Evolutionary conservation across 305 asterid species (phyloP).

Genomic region (Fraxinus angustifolia): DNA sequence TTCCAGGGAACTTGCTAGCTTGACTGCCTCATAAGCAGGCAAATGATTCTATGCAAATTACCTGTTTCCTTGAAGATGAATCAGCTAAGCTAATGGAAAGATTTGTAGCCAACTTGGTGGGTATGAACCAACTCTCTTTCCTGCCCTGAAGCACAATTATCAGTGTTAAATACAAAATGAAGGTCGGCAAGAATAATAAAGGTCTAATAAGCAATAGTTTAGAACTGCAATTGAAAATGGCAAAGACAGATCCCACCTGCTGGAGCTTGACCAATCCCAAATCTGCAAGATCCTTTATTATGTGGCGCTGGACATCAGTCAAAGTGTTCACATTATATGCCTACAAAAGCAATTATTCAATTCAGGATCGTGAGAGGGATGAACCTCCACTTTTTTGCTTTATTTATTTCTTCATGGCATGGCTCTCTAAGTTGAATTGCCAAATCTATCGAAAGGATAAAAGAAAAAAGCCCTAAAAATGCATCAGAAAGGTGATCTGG

Average conservation of each 20-base stretch:
- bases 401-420: slow-evolving; percentile 7
- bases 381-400: slow-evolving; percentile 16
- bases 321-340: slow-evolving; percentile 81
- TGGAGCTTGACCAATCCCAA: slow-evolving; percentile 91
- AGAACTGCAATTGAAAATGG: neutral
- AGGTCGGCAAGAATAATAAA: slow-evolving; percentile 4
- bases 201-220: neutral
- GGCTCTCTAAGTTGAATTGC: neutral
- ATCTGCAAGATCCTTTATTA: slow-evolving; percentile 80
- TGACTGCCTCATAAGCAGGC: neutral
- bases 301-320: slow-evolving; percentile 60
- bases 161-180: slow-evolving; percentile 16
- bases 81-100: slow-evolving; percentile 94
- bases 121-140: slow-evolving; percentile 95
- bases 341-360: slow-evolving; percentile 38
- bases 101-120: slow-evolving; percentile 90
- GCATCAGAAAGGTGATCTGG: neutral
- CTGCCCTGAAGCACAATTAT: slow-evolving; percentile 57
- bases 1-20: neutral
- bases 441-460: neutral
- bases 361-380: slow-evolving; percentile 18
- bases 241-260: slow-evolving; percentile 54
- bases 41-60: slow-evolving; percentile 17
- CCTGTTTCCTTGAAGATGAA: slow-evolving; percentile 85
- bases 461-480: neutral